These are phyloP conservation scores for Dipteronia dyeriana DNA, from an alignment of 345 rosid species.

Conservation along the genomic window DNA sequence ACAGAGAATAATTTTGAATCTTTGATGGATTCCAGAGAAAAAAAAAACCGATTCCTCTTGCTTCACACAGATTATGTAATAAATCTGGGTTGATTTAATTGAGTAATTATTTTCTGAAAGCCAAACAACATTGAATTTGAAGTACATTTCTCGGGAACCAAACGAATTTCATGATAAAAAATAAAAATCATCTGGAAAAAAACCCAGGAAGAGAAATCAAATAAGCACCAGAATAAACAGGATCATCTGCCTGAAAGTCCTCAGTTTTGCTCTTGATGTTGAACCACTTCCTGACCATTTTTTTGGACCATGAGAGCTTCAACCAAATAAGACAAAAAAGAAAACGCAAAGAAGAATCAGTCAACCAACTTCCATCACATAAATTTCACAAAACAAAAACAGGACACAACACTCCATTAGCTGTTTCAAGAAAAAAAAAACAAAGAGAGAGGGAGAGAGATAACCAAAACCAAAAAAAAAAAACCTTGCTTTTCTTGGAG, in stretches of 20 bases:
- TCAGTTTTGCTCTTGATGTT: conserved; percentile 89
- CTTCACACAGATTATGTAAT: conserved; percentile 9
- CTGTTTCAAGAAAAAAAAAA: background rate
- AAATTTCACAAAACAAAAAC: conserved; percentile 21
- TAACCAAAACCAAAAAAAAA: conserved; percentile 50
- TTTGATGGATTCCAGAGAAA: conserved; percentile 14
- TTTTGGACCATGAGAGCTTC: conserved; percentile 97
- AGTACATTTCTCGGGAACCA: conserved; percentile 21
- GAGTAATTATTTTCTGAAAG: conserved; percentile 6
- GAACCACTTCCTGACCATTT: conserved; percentile 88
- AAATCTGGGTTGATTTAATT: background rate
- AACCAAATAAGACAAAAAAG: conserved; percentile 20
- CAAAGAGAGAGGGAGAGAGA: background rate
- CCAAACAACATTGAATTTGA: conserved; percentile 2
- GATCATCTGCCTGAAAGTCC: conserved; percentile 83
- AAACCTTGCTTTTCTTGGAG: conserved; percentile 93
- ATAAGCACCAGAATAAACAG: conserved; percentile 57
- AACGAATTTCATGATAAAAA: conserved; percentile 12
- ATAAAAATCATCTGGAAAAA: conserved; percentile 19
- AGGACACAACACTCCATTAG: background rate
- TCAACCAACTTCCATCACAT: conserved; percentile 6
- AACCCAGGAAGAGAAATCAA: conserved; percentile 3
- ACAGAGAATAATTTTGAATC: conserved; percentile 10
- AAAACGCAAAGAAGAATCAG: background rate
- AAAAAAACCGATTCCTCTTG: no score